phyloP scores from a whole-genome alignment of 2,329 filamentous ascomycete species.

The Neodidymelliopsis sp. region DNA sequence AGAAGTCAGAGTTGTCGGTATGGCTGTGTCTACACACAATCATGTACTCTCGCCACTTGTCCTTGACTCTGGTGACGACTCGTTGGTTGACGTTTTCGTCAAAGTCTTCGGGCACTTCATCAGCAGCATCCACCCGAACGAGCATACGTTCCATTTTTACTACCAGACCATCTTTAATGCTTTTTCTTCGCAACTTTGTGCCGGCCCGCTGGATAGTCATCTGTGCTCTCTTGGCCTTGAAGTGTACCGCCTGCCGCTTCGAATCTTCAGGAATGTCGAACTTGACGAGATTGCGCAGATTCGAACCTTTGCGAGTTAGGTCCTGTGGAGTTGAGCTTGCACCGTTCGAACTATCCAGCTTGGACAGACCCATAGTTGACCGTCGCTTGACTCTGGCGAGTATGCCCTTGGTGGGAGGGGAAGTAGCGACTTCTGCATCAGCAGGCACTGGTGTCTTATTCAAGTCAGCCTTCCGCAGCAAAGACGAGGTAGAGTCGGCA shows the following conservation, averaged over 20 bases:
- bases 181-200: constrained; percentile 49
- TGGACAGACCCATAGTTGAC: constrained; percentile 34
- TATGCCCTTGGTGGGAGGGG: constrained; percentile 36
- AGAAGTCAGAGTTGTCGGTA: constrained; percentile 62
- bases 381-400: constrained; percentile 36
- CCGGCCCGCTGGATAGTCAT: constrained; percentile 47
- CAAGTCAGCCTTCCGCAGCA: constrained; percentile 47
- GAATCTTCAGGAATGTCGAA: constrained; percentile 54
- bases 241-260: constrained; percentile 46
- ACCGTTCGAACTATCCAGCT: constrained; percentile 9
- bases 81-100: constrained; percentile 69
- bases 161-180: constrained; percentile 64
- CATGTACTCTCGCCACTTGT: constrained; percentile 72
- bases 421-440: constrained; percentile 28
- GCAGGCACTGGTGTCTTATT: constrained; percentile 36
- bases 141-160: constrained; percentile 75
- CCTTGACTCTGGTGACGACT: constrained; percentile 64
- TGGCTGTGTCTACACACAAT: constrained; percentile 66
- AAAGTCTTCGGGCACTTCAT: constrained; percentile 65
- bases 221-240: constrained; percentile 51
- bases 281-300: constrained; percentile 49
- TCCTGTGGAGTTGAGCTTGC: constrained; percentile 17
- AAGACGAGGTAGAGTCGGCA: constrained; percentile 46
- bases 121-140: constrained; percentile 64
- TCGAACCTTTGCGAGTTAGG: constrained; percentile 37